Conservation (phyloP, 768 basidiomycete genomes). For the Coprinopsis strossmayeri region DNA sequence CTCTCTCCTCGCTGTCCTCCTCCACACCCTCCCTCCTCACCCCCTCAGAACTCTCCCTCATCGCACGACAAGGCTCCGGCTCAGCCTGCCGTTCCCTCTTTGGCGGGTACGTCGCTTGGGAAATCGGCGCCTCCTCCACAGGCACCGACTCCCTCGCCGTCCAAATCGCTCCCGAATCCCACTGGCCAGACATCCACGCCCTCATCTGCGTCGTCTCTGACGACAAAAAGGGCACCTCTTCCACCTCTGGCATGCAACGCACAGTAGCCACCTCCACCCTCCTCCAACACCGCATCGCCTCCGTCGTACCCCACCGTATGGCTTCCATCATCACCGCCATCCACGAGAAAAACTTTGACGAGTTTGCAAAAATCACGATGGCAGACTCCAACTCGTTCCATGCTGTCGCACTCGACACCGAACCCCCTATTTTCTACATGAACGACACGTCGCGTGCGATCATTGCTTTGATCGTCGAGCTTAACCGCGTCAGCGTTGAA, state of each 20-base stretch:
- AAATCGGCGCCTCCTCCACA: conserved; percentile 57
- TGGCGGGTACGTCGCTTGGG: conserved; percentile 96
- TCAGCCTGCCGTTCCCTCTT: conserved; percentile 97
- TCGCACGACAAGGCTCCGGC: conserved; percentile 95
- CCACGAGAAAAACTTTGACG: conserved; percentile 68
- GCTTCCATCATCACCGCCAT: conserved; percentile 76
- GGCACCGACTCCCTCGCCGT: conserved; percentile 87
- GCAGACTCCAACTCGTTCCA: conserved; percentile 98
- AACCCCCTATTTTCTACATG: conserved; percentile 98
- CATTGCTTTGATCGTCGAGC: conserved; percentile 84
- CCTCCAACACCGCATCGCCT: conserved; percentile 80
- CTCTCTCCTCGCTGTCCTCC: conserved; percentile 30
- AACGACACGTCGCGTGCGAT: conserved; percentile 96
- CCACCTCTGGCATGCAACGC: conserved; percentile 95
- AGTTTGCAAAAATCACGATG: conserved; percentile 92
- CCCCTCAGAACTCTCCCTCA: conserved; percentile 80
- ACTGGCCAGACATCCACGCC: conserved; percentile 96
- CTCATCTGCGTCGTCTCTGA: conserved; percentile 96
- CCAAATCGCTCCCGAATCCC: conserved; percentile 73
- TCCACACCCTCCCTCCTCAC: conserved; percentile 37
- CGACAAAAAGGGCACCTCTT: conserved; percentile 93
- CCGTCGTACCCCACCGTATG: conserved; percentile 90
- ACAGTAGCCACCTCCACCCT: conserved; percentile 90
- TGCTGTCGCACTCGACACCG: conserved; percentile 93
- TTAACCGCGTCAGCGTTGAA: conserved; percentile 74